Evolutionary conservation across 2,329 filamentous ascomycete species (phyloP), one percentile per base, ranked within the genome.

Genomic region (Diaporthe ilicicola): DNA sequence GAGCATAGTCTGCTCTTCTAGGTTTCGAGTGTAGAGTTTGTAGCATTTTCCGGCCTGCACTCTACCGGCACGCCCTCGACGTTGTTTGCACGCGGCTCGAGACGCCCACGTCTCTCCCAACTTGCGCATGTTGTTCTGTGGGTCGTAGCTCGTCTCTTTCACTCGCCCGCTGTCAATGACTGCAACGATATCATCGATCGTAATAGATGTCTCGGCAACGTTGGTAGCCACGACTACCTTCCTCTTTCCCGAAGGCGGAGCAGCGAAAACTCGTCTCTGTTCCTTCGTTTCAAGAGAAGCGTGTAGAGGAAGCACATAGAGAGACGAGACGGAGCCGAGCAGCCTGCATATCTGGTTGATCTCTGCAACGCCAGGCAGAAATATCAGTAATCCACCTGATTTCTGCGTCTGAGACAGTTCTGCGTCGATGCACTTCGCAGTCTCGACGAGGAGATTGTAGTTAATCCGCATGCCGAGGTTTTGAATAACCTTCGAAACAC

Each of bases 171-270:
- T 96, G 79, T 99, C 96, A 74, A 99, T 95, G 55, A 99, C 96
- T 2, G 94, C 95, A 2, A 98, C 93, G 67, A 99, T 93, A 78
- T 99, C 96, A 78, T 98, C 95, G 72, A 99, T 99, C 0, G 96
- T 99, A 79, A 99, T 98, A 2, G 96, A 98, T 0, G 96, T 99
- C 80, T 99, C 96, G 2, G 96, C 96, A 2, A 99, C 95, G 77
- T 99, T 99, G 54, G 96, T 99, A 1, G 96, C 94, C 8, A 95
- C 93, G 42, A 99, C 93, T 15, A 99, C 90, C 82, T 99, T 99
- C 44, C 96, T 89, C 81, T 94, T 95, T 0, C 94, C 94, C 3
- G 84, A 80, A 0, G 95, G 95, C 5, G 96, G 84, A 17, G 87
- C 86, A 34, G 89, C 87, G 79, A 99, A 99, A 0, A 99, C 96